Evolutionary conservation across 352 stramenopile species (phyloP).

Genomic region (Phytopythium oedochilum): DNA sequence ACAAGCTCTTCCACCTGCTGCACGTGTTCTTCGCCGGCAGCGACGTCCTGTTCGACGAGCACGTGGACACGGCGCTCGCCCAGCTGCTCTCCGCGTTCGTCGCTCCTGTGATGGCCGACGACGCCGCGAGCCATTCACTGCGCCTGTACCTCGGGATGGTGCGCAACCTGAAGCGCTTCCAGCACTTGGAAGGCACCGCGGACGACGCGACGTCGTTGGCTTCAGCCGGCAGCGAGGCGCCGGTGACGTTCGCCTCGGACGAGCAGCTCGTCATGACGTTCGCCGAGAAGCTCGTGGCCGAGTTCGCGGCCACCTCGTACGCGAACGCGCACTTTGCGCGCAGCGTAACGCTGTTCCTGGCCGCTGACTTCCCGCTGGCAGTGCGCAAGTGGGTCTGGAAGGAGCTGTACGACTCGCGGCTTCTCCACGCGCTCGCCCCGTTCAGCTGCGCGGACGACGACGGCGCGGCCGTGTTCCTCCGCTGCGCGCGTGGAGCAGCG

Average conservation of each 20-base stretch:
- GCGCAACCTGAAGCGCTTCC: constrained; percentile 43
- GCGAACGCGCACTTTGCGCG: constrained; percentile 60
- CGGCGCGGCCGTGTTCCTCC: constrained; percentile 18
- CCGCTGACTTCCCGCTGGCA: constrained; percentile 47
- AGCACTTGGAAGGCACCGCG: constrained; percentile 31
- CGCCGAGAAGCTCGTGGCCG: constrained; percentile 53
- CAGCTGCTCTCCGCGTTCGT: constrained; percentile 48
- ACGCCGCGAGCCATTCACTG: neutral
- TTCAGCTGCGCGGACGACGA: constrained; percentile 20
- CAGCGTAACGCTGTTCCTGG: constrained; percentile 56
- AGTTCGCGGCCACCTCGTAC: constrained; percentile 69
- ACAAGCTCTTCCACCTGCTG: constrained; percentile 73
- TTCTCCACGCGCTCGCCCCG: constrained; percentile 44
- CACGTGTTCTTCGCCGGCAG: constrained; percentile 70
- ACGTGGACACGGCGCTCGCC: constrained; percentile 46
- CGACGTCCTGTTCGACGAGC: constrained; percentile 66
- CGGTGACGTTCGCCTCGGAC: constrained; percentile 32
- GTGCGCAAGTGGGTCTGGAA: constrained; percentile 69
- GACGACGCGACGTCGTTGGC: constrained; percentile 6
- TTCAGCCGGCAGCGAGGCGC: neutral
- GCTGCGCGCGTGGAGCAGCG: constrained; percentile 25
- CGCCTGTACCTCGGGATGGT: constrained; percentile 42
- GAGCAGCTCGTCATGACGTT: constrained; percentile 61
- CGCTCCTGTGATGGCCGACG: constrained; percentile 16
- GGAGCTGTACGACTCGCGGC: constrained; percentile 43